phyloP scores from a whole-genome alignment of 495 filamentous ascomycete genomes.

The Choiromyces venosus region DNA sequence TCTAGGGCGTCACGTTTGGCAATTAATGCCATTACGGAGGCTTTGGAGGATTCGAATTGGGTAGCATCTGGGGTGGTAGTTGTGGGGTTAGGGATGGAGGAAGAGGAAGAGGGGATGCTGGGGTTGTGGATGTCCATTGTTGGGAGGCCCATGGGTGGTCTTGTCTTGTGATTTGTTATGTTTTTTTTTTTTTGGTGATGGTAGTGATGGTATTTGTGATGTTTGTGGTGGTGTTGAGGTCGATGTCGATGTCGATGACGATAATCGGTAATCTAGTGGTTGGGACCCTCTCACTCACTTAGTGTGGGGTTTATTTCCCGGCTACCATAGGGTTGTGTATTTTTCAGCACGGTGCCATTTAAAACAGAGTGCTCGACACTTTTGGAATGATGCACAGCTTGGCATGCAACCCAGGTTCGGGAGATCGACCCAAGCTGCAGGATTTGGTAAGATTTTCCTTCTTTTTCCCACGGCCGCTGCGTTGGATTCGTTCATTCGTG shows the following conservation, averaged over 20 bases:
- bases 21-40: constrained; percentile 50
- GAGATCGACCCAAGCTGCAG: constrained; percentile 1
- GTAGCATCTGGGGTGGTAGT: constrained; percentile 26
- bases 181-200: too few species aligned
- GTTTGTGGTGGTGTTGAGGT: too few species aligned
- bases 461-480: background rate
- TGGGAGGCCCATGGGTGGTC: background rate
- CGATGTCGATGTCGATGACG: background rate
- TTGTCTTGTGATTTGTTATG: background rate
- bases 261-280: background rate
- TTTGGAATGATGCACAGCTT: background rate
- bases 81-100: constrained; percentile 19
- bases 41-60: background rate
- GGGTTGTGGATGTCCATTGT: constrained; percentile 41
- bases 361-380: background rate
- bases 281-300: background rate
- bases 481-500: background rate
- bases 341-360: background rate
- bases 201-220: background rate
- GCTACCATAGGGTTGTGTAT: background rate
- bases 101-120: constrained; percentile 15
- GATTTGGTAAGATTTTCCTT: background rate
- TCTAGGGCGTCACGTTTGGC: constrained; percentile 75
- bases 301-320: background rate
- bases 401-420: background rate